Evolutionary conservation across 768 basidiomycete genomes (phyloP).

Genomic region (Mycena kentingensis): DNA sequence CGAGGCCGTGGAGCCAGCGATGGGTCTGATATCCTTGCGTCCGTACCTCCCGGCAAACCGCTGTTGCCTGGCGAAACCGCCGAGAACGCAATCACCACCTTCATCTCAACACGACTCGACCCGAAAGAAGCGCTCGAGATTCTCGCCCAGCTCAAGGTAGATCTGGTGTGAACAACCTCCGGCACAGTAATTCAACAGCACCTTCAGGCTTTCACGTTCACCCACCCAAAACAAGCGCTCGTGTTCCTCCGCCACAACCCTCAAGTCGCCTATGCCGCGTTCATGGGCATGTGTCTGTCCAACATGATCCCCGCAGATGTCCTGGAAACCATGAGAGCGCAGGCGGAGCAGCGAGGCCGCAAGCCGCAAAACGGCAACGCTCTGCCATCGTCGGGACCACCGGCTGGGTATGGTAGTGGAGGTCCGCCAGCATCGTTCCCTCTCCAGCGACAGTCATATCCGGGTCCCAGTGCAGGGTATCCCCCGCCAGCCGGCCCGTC

Average conservation of each 20-base stretch:
- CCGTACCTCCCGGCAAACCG: conserved; percentile 75
- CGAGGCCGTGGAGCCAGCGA: conserved; percentile 38
- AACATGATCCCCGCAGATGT: conserved; percentile 90
- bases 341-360: too few species aligned
- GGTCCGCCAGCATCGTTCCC: too few species aligned
- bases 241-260: conserved; percentile 80
- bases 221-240: conserved; percentile 87
- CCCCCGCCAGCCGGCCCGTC: too few species aligned
- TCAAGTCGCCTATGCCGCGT: conserved; percentile 93
- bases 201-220: conserved; percentile 93
- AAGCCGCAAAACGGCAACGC: too few species aligned
- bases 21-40: conserved; percentile 57
- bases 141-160: conserved; percentile 96
- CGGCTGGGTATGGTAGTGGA: too few species aligned
- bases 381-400: too few species aligned
- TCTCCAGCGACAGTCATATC: too few species aligned
- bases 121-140: conserved; percentile 89
- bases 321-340: too few species aligned
- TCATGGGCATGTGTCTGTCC: conserved; percentile 91
- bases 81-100: conserved; percentile 83
- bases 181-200: too few species aligned
- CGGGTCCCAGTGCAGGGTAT: too few species aligned
- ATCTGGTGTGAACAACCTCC: too few species aligned
- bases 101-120: conserved; percentile 73
- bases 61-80: conserved; percentile 70